Evolutionary conservation across 164 flowering plant species (phyloP).

Genomic region (Buxus sempervirens): DNA sequence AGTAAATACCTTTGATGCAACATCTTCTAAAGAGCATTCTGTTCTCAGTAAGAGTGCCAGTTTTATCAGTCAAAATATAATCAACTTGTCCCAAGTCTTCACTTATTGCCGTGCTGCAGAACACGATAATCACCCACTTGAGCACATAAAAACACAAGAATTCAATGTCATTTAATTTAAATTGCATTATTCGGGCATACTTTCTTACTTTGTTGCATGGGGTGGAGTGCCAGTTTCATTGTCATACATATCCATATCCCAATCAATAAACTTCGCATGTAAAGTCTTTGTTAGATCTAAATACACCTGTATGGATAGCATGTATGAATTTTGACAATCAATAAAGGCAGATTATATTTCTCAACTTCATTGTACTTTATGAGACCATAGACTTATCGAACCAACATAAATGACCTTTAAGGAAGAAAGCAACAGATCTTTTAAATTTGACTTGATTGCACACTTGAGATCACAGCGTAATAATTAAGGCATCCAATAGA

Average conservation of each 20-base stretch:
- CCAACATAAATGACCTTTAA: too few relatives aligned
- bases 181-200: not conserved
- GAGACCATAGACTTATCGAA: not conserved
- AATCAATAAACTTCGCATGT: constrained; percentile 96
- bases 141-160: constrained; percentile 8
- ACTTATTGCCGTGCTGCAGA: constrained; percentile 98
- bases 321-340: not conserved
- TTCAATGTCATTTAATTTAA: not conserved
- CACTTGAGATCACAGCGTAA: too few relatives aligned
- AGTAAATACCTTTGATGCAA: constrained; percentile 69
- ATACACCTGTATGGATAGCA: constrained; percentile 61
- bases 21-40: constrained; percentile 93
- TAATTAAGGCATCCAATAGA: too few relatives aligned
- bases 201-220: constrained; percentile 88
- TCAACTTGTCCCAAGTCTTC: constrained; percentile 99
- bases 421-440: not conserved
- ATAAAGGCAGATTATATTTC: not conserved
- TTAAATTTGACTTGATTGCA: not conserved
- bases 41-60: constrained; percentile 97
- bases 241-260: constrained; percentile 94
- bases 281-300: constrained; percentile 93
- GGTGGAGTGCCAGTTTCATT: constrained; percentile 70
- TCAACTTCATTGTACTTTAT: not conserved
- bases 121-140: constrained; percentile 22
- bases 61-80: constrained; percentile 97